A percentile compares a stretch with the other conserved stretches of the same genome.
Conservation (phyloP, 192 early-diverging fungal genomes). For the Dimargaris cristalligena region DNA sequence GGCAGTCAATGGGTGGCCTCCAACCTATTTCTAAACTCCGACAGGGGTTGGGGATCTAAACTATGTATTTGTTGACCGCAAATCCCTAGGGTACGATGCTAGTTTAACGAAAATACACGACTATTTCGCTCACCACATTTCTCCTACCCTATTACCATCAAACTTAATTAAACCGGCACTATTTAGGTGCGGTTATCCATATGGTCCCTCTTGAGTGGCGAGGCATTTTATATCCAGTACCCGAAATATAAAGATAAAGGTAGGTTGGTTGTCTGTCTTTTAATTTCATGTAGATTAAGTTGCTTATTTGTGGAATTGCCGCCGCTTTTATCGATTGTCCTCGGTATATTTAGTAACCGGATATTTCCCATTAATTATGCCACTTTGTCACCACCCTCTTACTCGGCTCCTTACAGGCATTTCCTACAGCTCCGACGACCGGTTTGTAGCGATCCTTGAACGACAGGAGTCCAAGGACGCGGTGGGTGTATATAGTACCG, state of each 20-base stretch:
- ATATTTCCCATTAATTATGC: too few species aligned
- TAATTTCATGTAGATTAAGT: too few species aligned
- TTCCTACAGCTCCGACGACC: slow-evolving; percentile 19
- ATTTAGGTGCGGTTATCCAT: slow-evolving; percentile 21
- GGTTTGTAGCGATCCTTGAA: slow-evolving; percentile 24
- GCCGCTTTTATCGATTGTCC: too few species aligned
- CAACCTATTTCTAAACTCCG: not conserved
- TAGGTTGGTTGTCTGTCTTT: too few species aligned
- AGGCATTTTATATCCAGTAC: slow-evolving; percentile 22
- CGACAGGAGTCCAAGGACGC: slow-evolving; percentile 27
- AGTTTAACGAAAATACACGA: not conserved
- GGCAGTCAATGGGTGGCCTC: not conserved
- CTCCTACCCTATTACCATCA: too few species aligned
- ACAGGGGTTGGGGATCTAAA: not conserved
- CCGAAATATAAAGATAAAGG: slow-evolving; percentile 16
- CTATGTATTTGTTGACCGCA: not conserved
- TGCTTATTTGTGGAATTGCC: too few species aligned
- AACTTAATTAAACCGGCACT: too few species aligned
- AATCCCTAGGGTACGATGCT: not conserved
- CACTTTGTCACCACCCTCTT: not conserved
- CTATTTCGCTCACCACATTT: too few species aligned
- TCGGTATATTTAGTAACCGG: too few species aligned
- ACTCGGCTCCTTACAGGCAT: slow-evolving; percentile 3
- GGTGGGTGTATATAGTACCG: slow-evolving; percentile 21
- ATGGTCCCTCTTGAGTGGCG: slow-evolving; percentile 19